Percentiles rank a stretch among this genome's conserved stretches.
Conservation (phyloP, 2,329 filamentous ascomycete genomes). For the Aspergillus hortae region DNA sequence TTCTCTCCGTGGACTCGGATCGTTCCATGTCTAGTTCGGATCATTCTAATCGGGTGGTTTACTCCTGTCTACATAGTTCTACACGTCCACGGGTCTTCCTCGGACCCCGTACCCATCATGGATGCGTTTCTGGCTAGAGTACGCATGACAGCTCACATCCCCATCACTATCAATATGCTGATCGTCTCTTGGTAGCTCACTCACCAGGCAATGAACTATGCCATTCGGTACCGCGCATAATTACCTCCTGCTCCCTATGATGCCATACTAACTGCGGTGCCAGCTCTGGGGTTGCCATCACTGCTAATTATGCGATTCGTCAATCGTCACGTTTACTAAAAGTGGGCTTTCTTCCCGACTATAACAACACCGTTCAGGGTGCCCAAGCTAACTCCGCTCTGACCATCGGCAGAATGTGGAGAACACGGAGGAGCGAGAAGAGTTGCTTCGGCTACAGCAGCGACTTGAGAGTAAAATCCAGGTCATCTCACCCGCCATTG, state of each 20-base stretch:
- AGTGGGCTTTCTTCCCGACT: constrained; percentile 30
- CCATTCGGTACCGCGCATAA: constrained; percentile 58
- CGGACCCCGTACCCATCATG: constrained; percentile 51
- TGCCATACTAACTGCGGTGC: constrained; percentile 1
- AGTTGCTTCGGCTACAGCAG: constrained; percentile 68
- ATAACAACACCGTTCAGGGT: too few species aligned
- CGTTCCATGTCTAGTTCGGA: too few species aligned
- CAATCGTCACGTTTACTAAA: constrained; percentile 77
- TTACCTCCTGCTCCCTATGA: constrained; percentile 13
- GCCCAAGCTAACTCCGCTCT: too few species aligned
- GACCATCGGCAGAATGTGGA: constrained; percentile 57
- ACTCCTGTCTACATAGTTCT: too few species aligned
- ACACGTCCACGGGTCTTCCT: too few species aligned
- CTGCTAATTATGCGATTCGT: constrained; percentile 77
- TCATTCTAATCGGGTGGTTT: too few species aligned
- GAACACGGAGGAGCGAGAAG: constrained; percentile 61
- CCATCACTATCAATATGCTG: constrained; percentile 5
- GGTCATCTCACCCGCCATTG: constrained; percentile 85
- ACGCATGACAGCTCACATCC: constrained; percentile 9
- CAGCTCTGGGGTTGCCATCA: constrained; percentile 76
- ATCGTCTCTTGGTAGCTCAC: constrained; percentile 49
- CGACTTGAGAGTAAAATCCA: constrained; percentile 82
- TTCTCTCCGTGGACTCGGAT: not conserved
- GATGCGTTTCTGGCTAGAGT: constrained; percentile 65
- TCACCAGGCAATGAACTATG: constrained; percentile 85